phyloP scores from a whole-genome alignment of 805 yeast species.

The Sporopachydermia lactativora region DNA sequence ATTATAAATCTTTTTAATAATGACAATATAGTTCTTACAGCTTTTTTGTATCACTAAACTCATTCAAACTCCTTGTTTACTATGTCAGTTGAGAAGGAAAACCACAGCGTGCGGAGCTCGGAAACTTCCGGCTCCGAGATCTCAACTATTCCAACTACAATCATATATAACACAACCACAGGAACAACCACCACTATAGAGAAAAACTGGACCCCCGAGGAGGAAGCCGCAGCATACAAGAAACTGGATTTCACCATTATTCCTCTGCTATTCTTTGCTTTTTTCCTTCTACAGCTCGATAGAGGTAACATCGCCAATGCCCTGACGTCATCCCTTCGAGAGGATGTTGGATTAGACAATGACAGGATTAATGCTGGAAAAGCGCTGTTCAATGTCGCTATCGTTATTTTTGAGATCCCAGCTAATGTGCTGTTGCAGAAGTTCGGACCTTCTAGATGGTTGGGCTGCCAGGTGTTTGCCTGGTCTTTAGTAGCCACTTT shows the following conservation, averaged over 20 bases:
- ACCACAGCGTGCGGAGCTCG: too few species aligned
- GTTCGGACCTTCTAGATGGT: conserved; percentile 17
- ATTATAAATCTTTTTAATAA: too few species aligned
- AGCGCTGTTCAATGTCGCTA: background rate
- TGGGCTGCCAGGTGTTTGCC: conserved; percentile 4
- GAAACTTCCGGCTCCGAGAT: too few species aligned
- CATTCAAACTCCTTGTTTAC: too few species aligned
- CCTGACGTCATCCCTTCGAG: background rate
- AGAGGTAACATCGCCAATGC: conserved; percentile 7
- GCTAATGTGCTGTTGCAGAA: conserved; percentile 32
- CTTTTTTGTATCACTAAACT: too few species aligned
- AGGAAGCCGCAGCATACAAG: conserved; percentile 9
- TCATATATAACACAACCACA: conserved; percentile 21
- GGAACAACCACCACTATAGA: conserved; percentile 3
- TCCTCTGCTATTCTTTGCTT: conserved; percentile 7
- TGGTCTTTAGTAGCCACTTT: conserved; percentile 22
- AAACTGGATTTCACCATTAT: conserved; percentile 6
- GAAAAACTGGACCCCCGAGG: conserved; percentile 13
- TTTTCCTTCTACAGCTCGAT: conserved; percentile 7
- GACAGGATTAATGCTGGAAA: background rate
- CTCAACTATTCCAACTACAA: background rate
- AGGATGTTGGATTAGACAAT: conserved; percentile 1
- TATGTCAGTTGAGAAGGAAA: too few species aligned
- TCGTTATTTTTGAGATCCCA: conserved; percentile 22
- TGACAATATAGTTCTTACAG: too few species aligned